Evolutionary conservation across 805 yeast genomes (phyloP).

Genomic region (Saturnispora dispora): DNA sequence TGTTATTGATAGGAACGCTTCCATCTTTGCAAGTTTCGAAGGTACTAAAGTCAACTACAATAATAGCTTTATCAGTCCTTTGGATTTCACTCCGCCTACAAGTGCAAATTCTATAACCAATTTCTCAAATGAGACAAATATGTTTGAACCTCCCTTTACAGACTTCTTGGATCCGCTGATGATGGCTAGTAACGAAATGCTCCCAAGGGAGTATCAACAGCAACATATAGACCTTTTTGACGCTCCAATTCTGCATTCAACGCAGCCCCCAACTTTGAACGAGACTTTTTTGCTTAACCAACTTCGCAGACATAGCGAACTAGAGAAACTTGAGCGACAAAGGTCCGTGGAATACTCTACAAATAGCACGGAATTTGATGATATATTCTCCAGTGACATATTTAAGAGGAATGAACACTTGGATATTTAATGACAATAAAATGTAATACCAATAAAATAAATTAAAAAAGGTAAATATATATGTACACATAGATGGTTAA

Average conservation of each 20-base stretch:
- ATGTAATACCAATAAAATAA: neutral
- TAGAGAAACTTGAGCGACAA: neutral
- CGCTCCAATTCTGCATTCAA: neutral
- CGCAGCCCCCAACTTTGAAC: neutral
- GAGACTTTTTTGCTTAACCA: slow-evolving; percentile 2
- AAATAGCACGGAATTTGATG: neutral
- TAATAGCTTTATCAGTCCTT: neutral
- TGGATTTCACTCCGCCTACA: neutral
- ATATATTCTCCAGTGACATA: neutral
- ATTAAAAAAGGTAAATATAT: neutral
- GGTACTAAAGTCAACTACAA: neutral
- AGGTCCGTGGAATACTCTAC: neutral
- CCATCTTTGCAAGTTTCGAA: neutral
- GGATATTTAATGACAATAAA: neutral
- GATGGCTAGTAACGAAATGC: neutral
- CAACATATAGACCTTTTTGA: neutral
- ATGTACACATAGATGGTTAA: neutral
- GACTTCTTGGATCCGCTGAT: neutral
- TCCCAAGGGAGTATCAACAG: neutral
- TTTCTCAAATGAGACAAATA: neutral
- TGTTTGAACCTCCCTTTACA: neutral
- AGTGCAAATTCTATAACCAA: neutral
- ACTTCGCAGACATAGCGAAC: neutral
- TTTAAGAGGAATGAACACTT: neutral
- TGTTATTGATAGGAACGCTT: neutral